Conservation (phyloP, 306 rosid genomes). For the Quercus bicolor region DNA sequence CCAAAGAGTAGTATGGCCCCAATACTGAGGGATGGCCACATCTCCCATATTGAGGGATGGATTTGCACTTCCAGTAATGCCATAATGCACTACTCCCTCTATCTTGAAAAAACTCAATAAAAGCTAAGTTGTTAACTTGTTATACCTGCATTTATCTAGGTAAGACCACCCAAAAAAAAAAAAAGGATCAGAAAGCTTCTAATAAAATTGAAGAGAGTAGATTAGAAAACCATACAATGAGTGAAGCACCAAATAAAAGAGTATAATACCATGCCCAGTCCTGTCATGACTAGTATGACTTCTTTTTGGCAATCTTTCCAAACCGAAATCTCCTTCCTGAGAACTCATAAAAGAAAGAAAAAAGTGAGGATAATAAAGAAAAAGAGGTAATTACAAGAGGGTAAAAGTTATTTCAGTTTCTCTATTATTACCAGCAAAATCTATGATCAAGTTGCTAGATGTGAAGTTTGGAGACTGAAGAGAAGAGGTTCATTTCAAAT, state of each 20-base stretch:
- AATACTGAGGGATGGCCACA: constrained; percentile 45
- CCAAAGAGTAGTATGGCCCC: constrained; percentile 65
- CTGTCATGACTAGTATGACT: constrained; percentile 35
- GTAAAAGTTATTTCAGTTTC: background rate
- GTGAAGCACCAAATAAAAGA: background rate
- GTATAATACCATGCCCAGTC: constrained; percentile 32
- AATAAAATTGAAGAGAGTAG: no score
- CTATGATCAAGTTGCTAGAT: constrained; percentile 19
- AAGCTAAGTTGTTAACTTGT: constrained; percentile 59
- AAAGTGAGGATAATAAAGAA: background rate
- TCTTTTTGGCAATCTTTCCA: constrained; percentile 23
- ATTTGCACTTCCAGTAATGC: constrained; percentile 66
- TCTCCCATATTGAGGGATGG: constrained; percentile 56
- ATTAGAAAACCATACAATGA: background rate
- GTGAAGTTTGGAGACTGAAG: constrained; percentile 38
- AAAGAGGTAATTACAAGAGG: background rate
- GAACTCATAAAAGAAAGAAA: background rate
- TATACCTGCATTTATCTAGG: constrained; percentile 54
- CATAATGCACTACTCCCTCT: constrained; percentile 65
- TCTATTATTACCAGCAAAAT: constrained; percentile 31
- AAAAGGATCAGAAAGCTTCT: no score
- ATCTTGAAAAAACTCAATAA: constrained; percentile 41
- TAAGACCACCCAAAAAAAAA: background rate
- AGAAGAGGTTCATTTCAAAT: constrained; percentile 48
- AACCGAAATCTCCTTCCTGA: constrained; percentile 41